Evolutionary conservation across 352 stramenopile species (phyloP), one percentile per base, ranked within the genome.

Genomic region (Phytopythium delawarense): DNA sequence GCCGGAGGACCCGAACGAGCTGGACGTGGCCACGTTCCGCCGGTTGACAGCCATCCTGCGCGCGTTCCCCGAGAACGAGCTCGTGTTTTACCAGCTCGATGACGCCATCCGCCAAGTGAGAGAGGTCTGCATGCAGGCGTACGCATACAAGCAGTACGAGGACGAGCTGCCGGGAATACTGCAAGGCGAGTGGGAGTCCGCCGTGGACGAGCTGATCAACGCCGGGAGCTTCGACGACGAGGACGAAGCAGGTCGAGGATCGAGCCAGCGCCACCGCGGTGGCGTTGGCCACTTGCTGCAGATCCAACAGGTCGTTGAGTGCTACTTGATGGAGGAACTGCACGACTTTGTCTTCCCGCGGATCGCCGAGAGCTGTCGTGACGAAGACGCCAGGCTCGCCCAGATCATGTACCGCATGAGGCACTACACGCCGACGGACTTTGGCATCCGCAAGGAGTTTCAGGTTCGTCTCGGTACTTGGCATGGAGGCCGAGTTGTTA

Each of bases 231-330:
- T 87, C 37, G 70, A 87, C 20, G 74, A 84, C 28, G 53, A 70
- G 6, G 59, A 73, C 35, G 66, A 76, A 57, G 61, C 59, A 28
- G 37, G 32, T 21, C n/a, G 4, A n/a, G 53, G 20, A 20, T 23
- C 23, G 7, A 32, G 23, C 18, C 52, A 28, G 21, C 30, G 21
- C 18, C 53, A 65, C 48, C 67, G 51, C 52, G 64, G 68, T 25
- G 63, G 62, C 49, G 59, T 63, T 18, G 65, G 57, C 49, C 79
- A 90, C 52, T 55, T 84, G 42, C 59, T 93, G 30, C 80, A 85
- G 66, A 88, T 91, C 53, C 77, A 90, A 34, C 84, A 93, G 16
- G 81, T 91, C 4, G 79, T 91, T 45, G 84, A 93, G 74, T 91
- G 80, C 64, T 93, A 90, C 62, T 63, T 93, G 57, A 88, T 91